Evolutionary conservation across 2,329 filamentous ascomycete genomes (phyloP).

Genomic region (Pseudocercospora fuligena): DNA sequence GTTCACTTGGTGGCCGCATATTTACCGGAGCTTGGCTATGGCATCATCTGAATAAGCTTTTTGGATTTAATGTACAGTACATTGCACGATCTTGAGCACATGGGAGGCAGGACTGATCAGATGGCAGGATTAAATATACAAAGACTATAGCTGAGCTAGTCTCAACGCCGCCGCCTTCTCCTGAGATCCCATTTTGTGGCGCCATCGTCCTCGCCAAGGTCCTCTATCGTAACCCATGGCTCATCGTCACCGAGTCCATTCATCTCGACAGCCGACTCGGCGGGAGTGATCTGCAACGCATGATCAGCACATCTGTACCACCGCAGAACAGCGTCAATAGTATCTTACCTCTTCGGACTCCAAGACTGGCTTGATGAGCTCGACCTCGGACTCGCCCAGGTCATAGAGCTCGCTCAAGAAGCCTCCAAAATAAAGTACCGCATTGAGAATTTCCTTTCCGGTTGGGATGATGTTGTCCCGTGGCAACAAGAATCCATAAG

Average conservation of each 20-base stretch:
- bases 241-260: slow-evolving; percentile 10
- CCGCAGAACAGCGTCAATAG: not conserved
- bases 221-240: slow-evolving; percentile 17
- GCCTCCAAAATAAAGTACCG: slow-evolving; percentile 80
- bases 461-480: slow-evolving; percentile 58
- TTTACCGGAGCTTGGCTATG: slow-evolving; percentile 11
- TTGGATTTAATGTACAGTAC: not conserved
- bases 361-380: slow-evolving; percentile 19
- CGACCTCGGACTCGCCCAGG: slow-evolving; percentile 15
- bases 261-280: not conserved
- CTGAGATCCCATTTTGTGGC: slow-evolving; percentile 26
- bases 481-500: slow-evolving; percentile 90
- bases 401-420: slow-evolving; percentile 65
- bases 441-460: slow-evolving; percentile 80
- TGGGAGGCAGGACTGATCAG: not conserved
- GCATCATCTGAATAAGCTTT: slow-evolving; percentile 2
- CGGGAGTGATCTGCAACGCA: not conserved
- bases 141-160: not conserved
- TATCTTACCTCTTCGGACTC: slow-evolving; percentile 2
- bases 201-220: slow-evolving; percentile 17
- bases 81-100: not conserved
- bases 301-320: not conserved
- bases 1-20: not conserved
- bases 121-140: not conserved
- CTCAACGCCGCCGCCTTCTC: slow-evolving; percentile 25